Percentiles rank a stretch among this genome's conserved stretches.
phyloP scores from a whole-genome alignment of 1,139 yeast species.

The Taphrina betulina region DNA sequence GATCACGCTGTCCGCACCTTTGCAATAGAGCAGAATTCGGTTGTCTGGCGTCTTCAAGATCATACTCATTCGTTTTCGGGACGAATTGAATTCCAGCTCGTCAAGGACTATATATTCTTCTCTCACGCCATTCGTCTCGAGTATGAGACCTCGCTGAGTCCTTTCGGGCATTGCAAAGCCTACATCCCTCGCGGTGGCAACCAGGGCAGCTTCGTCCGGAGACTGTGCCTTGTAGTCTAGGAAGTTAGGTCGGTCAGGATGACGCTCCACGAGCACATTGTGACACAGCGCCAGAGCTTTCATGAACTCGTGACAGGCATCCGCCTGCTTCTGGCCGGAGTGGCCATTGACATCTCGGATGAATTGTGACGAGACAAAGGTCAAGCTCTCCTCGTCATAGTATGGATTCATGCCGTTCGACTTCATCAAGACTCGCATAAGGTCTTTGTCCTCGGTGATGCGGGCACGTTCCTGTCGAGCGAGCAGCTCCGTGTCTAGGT shows the following conservation, averaged over 20 bases:
- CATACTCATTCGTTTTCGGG: conserved; percentile 95
- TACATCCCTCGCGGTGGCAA: conserved; percentile 85
- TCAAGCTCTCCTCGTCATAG: conserved; percentile 62
- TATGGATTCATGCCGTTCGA: conserved; percentile 56
- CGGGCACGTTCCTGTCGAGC: conserved; percentile 59
- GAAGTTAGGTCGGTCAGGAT: conserved; percentile 53
- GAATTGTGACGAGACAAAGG: conserved; percentile 73
- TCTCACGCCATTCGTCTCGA: conserved; percentile 72
- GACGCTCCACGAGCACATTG: conserved; percentile 74
- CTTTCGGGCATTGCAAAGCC: conserved; percentile 81
- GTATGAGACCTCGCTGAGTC: conserved; percentile 65
- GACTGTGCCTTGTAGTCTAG: conserved; percentile 84
- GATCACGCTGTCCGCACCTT: conserved; percentile 94
- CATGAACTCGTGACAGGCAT: conserved; percentile 75
- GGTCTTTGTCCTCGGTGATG: conserved; percentile 61
- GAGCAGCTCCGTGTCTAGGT: conserved; percentile 73
- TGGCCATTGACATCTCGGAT: conserved; percentile 56
- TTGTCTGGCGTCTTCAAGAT: conserved; percentile 66
- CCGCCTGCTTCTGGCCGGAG: conserved; percentile 57
- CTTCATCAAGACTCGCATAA: conserved; percentile 61
- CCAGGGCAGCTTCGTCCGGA: conserved; percentile 98
- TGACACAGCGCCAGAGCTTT: conserved; percentile 86
- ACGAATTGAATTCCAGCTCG: conserved; percentile 79
- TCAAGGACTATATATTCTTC: conserved; percentile 72
- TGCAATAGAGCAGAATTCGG: conserved; percentile 62